A percentile compares a stretch with the other conserved stretches of the same genome.
These are phyloP conservation scores for Neurospora sp. DNA, from an alignment of 495 filamentous ascomycete species.

Conservation along the genomic window DNA sequence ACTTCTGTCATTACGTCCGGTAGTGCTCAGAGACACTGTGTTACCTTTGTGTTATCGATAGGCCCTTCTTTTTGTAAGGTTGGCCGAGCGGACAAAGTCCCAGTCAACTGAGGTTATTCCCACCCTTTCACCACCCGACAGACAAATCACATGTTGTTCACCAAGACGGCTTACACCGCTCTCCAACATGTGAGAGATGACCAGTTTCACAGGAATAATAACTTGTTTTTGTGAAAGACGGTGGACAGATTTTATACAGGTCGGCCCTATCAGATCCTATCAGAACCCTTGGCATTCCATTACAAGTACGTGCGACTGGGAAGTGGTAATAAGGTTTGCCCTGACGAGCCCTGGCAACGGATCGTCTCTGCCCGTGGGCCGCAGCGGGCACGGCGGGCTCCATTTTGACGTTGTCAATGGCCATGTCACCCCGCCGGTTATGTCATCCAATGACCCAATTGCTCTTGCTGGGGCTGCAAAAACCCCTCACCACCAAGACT, in stretches of 20 bases:
- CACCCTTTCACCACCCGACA: background rate
- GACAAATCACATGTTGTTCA: background rate
- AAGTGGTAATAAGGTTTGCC: background rate
- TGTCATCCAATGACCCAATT: background rate
- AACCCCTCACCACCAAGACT: background rate
- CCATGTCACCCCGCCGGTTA: background rate
- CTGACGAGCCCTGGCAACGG: background rate
- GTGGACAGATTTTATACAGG: background rate
- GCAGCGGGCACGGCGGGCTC: background rate
- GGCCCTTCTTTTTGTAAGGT: background rate
- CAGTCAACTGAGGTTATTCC: background rate
- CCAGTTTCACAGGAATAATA: background rate
- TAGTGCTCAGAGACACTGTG: background rate
- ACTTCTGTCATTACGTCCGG: background rate
- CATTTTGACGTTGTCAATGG: background rate
- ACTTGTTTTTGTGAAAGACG: background rate
- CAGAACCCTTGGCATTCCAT: background rate
- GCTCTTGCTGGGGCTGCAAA: background rate
- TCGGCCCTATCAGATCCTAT: background rate
- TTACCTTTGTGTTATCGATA: background rate
- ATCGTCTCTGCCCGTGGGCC: background rate
- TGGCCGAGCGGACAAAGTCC: background rate
- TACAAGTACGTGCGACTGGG: background rate
- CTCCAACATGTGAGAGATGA: background rate
- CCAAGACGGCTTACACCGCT: background rate